phyloP scores from a whole-genome alignment of 148 eudicot species.

The Fagopyrum esculentum region DNA sequence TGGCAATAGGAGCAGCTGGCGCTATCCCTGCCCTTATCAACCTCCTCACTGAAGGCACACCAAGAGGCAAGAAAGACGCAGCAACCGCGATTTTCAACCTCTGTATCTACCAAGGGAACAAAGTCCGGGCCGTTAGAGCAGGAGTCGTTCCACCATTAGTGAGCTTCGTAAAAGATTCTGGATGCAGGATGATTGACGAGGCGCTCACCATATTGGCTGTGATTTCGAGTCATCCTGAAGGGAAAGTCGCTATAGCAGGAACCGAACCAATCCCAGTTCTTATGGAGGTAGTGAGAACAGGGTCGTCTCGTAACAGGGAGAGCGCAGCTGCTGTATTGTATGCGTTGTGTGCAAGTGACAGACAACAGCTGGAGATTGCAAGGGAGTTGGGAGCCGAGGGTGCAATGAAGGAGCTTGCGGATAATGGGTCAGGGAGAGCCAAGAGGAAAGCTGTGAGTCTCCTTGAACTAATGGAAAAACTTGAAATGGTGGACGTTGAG shows the following conservation, averaged over 20 bases:
- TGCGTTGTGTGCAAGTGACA: slow-evolving; percentile 62
- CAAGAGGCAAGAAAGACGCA: slow-evolving; percentile 82
- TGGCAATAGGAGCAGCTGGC: slow-evolving; percentile 68
- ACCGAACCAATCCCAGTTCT: slow-evolving; percentile 74
- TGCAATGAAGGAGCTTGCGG: slow-evolving; percentile 62
- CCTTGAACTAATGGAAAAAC: slow-evolving; percentile 52
- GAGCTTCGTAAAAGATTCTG: slow-evolving; percentile 72
- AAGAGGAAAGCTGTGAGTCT: slow-evolving; percentile 71
- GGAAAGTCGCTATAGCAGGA: slow-evolving; percentile 64
- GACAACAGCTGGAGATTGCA: slow-evolving; percentile 58
- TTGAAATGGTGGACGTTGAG: slow-evolving; percentile 19
- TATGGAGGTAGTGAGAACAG: slow-evolving; percentile 73
- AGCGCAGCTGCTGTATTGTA: slow-evolving; percentile 56
- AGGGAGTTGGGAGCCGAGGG: slow-evolving; percentile 86
- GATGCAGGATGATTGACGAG: slow-evolving; percentile 81
- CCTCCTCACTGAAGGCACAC: slow-evolving; percentile 47
- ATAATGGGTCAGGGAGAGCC: slow-evolving; percentile 69
- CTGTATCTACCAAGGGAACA: slow-evolving; percentile 67
- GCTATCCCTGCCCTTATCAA: slow-evolving; percentile 63
- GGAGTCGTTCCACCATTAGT: slow-evolving; percentile 74
- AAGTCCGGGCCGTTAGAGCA: slow-evolving; percentile 50
- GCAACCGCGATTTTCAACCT: slow-evolving; percentile 65
- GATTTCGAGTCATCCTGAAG: slow-evolving; percentile 42
- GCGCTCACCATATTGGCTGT: slow-evolving; percentile 59
- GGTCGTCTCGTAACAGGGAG: slow-evolving; percentile 72